phyloP scores from a whole-genome alignment of 768 basidiomycete genomes.

The Podaxis sp. region DNA sequence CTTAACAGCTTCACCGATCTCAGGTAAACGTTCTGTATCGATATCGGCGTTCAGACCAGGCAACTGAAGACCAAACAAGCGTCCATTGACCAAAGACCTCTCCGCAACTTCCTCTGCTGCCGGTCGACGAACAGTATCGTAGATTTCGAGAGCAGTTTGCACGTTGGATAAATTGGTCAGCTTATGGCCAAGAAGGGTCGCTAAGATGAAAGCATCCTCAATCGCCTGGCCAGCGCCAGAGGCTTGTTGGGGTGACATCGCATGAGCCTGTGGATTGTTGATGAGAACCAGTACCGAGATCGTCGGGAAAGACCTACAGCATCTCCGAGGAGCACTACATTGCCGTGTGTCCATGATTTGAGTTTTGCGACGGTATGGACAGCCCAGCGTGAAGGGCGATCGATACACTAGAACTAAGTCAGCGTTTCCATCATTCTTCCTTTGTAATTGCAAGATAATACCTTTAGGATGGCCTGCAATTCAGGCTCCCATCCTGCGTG shows the following conservation, averaged over 20 bases:
- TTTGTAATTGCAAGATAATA: slow-evolving; percentile 19
- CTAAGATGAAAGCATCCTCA: slow-evolving; percentile 54
- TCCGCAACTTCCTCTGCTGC: slow-evolving; percentile 30
- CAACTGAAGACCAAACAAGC: slow-evolving; percentile 27
- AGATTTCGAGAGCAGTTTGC: slow-evolving; percentile 31
- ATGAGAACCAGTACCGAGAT: neutral
- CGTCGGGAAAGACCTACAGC: slow-evolving; percentile 29
- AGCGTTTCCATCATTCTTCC: neutral
- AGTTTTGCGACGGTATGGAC: slow-evolving; percentile 37
- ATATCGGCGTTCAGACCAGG: slow-evolving; percentile 21
- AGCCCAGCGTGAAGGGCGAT: slow-evolving; percentile 39
- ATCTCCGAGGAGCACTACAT: slow-evolving; percentile 45
- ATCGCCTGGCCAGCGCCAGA: slow-evolving; percentile 52
- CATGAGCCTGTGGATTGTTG: slow-evolving; percentile 38
- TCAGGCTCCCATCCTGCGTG: slow-evolving; percentile 48
- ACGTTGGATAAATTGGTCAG: slow-evolving; percentile 24
- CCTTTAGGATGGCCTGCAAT: slow-evolving; percentile 42
- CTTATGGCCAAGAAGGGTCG: slow-evolving; percentile 35
- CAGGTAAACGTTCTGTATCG: slow-evolving; percentile 20
- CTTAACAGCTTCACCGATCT: slow-evolving; percentile 28
- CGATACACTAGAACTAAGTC: slow-evolving; percentile 28
- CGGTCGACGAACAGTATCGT: slow-evolving; percentile 38
- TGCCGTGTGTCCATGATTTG: slow-evolving; percentile 34
- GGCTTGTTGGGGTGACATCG: slow-evolving; percentile 46
- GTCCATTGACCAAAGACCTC: slow-evolving; percentile 28